A percentile compares a stretch with the other conserved stretches of the same genome.
Evolutionary conservation across 257 asterid genomes (phyloP).

Genomic region (Cordia subcordata): DNA sequence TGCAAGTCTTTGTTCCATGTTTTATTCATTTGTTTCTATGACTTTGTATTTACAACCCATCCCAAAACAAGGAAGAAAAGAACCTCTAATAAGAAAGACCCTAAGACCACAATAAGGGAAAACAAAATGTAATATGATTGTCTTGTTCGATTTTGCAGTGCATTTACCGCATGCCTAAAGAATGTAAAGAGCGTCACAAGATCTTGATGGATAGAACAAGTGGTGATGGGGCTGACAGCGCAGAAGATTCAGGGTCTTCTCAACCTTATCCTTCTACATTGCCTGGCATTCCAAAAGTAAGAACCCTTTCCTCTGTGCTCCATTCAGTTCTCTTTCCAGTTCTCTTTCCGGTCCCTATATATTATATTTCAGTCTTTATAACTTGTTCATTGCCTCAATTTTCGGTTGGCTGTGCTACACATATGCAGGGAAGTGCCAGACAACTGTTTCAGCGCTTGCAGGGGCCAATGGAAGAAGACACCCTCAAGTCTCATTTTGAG

Average conservation of each 20-base stretch:
- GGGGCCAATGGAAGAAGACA: constrained; percentile 97
- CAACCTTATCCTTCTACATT: constrained; percentile 84
- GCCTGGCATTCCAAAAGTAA: constrained; percentile 97
- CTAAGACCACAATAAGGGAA: not conserved
- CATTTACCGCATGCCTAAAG: constrained; percentile 84
- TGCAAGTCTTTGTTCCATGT: too few species aligned
- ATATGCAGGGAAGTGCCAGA: constrained; percentile 83
- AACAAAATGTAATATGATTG: not conserved
- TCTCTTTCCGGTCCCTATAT: not conserved
- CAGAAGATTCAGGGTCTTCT: constrained; percentile 93
- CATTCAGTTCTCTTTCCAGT: not conserved
- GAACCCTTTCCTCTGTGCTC: constrained; percentile 1
- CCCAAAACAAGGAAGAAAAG: too few species aligned
- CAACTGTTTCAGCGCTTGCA: constrained; percentile 90
- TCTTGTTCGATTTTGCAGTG: constrained; percentile 33
- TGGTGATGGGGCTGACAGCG: constrained; percentile 93
- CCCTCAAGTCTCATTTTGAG: constrained; percentile 88
- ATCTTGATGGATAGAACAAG: constrained; percentile 59
- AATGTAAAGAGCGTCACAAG: constrained; percentile 90
- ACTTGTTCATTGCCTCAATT: too few species aligned
- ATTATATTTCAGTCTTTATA: too few species aligned
- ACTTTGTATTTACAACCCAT: too few species aligned
- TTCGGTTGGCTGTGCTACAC: not conserved
- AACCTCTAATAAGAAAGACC: too few species aligned
- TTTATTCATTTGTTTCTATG: too few species aligned